These are phyloP conservation scores for Hypoxylon trugodes DNA, from an alignment of 495 filamentous ascomycete genomes.

Conservation along the genomic window DNA sequence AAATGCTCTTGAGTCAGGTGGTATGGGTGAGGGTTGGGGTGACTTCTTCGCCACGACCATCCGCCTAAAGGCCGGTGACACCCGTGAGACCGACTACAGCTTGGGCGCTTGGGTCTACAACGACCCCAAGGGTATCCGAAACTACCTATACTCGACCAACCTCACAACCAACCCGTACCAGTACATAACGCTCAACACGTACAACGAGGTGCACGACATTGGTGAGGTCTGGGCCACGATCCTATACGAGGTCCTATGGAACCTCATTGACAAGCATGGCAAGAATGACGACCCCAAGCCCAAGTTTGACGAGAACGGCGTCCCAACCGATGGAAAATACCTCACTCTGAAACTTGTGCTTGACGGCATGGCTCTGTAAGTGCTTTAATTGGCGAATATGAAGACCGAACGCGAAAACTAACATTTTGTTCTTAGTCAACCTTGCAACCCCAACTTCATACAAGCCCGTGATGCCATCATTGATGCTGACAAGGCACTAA, in stretches of 20 bases:
- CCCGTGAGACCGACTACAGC: constrained; percentile 54
- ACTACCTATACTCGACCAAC: constrained; percentile 60
- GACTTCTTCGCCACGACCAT: constrained; percentile 63
- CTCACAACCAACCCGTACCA: constrained; percentile 55
- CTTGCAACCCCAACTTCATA: constrained; percentile 61
- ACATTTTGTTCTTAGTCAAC: constrained; percentile 46
- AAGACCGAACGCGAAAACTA: not conserved
- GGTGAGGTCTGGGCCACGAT: constrained; percentile 63
- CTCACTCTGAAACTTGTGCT: constrained; percentile 61
- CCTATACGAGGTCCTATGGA: constrained; percentile 63
- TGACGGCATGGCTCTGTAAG: constrained; percentile 60
- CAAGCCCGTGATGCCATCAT: constrained; percentile 61
- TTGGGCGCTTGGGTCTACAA: constrained; percentile 57
- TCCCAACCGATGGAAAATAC: constrained; percentile 61
- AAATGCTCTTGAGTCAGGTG: constrained; percentile 52
- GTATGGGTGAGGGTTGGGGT: constrained; percentile 66
- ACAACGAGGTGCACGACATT: constrained; percentile 54
- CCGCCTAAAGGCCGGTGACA: constrained; percentile 57
- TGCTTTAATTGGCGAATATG: not conserved
- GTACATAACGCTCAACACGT: constrained; percentile 52
- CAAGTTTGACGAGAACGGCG: constrained; percentile 50
- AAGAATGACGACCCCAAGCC: constrained; percentile 54
- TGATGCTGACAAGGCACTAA: constrained; percentile 60
- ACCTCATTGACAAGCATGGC: constrained; percentile 61
- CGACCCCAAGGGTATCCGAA: constrained; percentile 54